phyloP scores from a whole-genome alignment of 163 green algal genomes.

The Scenedesmus sp. region DNA sequence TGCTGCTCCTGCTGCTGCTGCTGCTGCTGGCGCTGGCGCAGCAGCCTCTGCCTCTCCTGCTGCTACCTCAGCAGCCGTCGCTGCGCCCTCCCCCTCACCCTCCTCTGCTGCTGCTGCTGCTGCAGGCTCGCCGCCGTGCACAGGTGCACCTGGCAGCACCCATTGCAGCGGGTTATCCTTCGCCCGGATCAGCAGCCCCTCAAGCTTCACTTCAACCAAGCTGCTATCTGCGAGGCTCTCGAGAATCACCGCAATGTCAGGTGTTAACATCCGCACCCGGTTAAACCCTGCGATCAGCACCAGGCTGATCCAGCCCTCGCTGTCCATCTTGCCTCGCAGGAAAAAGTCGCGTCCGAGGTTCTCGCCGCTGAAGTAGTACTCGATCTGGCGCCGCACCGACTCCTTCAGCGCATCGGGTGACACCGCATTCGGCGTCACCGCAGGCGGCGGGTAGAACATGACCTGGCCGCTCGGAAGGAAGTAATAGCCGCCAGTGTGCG shows the following conservation, averaged over 20 bases:
- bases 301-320: constrained; percentile 89
- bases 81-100: not conserved
- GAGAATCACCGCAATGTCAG: constrained; percentile 76
- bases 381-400: constrained; percentile 78
- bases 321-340: constrained; percentile 91
- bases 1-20: not conserved
- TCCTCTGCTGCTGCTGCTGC: constrained; percentile 21
- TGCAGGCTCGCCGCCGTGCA: not conserved
- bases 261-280: constrained; percentile 71
- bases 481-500: constrained; percentile 55
- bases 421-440: constrained; percentile 39
- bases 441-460: constrained; percentile 76
- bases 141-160: constrained; percentile 76
- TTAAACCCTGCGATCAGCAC: constrained; percentile 90
- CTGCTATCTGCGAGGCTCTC: constrained; percentile 73
- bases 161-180: constrained; percentile 80
- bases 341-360: constrained; percentile 93
- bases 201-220: constrained; percentile 78
- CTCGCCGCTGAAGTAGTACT: constrained; percentile 90
- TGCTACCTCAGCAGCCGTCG: not conserved
- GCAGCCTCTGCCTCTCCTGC: not conserved
- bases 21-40: not conserved
- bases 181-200: constrained; percentile 76
- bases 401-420: constrained; percentile 64
- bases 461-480: constrained; percentile 51